These are phyloP conservation scores for Tricholoma hemisulphureum DNA, from an alignment of 768 basidiomycete species.

Conservation along the genomic window DNA sequence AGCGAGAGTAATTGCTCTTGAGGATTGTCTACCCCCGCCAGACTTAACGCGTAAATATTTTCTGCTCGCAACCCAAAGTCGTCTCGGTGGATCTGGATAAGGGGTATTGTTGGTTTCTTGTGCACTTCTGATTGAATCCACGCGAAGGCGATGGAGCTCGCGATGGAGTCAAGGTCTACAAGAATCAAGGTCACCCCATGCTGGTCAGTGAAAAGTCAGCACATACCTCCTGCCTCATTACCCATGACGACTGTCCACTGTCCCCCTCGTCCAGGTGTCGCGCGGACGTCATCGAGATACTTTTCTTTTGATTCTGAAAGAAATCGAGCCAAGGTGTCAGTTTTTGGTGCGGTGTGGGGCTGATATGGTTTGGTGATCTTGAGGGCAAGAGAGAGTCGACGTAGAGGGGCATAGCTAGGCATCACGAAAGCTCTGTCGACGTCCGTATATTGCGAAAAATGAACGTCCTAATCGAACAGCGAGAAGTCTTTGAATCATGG, in stretches of 20 bases:
- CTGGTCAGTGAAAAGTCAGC: not conserved
- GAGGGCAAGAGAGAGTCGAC: slow-evolving; percentile 38
- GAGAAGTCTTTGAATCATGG: not conserved
- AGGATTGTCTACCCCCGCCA: slow-evolving; percentile 52
- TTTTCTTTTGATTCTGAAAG: slow-evolving; percentile 45
- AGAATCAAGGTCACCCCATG: not conserved
- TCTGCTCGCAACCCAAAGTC: slow-evolving; percentile 84
- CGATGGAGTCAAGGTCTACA: slow-evolving; percentile 86
- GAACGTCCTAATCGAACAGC: not conserved
- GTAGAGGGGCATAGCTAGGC: slow-evolving; percentile 24
- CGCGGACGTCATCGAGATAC: slow-evolving; percentile 58
- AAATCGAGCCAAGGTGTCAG: slow-evolving; percentile 28
- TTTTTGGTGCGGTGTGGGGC: slow-evolving; percentile 13
- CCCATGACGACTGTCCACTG: slow-evolving; percentile 91
- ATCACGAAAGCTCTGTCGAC: slow-evolving; percentile 12
- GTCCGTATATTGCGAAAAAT: not conserved
- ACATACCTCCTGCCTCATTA: slow-evolving; percentile 92
- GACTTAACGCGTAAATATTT: slow-evolving; percentile 73
- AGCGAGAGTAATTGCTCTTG: slow-evolving; percentile 61
- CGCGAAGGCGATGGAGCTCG: slow-evolving; percentile 81
- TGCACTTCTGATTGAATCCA: slow-evolving; percentile 65
- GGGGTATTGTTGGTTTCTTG: slow-evolving; percentile 60
- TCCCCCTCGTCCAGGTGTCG: slow-evolving; percentile 38
- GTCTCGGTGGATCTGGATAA: slow-evolving; percentile 63
- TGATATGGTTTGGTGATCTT: slow-evolving; percentile 28